Evolutionary conservation across 2,329 filamentous ascomycete species (phyloP), one percentile per base, ranked within the genome.

Genomic region (Beauveria brongniartii): DNA sequence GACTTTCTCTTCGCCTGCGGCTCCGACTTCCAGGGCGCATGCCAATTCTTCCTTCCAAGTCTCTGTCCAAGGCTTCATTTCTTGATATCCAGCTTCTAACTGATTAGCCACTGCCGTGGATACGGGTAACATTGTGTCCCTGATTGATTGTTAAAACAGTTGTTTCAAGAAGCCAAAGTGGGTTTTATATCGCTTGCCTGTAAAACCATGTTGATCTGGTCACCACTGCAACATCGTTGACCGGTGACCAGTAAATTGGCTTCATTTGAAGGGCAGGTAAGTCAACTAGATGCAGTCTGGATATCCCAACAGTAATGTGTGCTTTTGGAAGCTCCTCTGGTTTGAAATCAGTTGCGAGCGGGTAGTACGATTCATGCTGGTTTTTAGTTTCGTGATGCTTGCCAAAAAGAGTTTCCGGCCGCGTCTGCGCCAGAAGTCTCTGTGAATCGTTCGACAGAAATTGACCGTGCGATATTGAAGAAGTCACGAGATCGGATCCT

Each of bases 181-280:
- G 9, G 22, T 12, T 48, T 34, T 18, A 14, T 41, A 10, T 2
- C 9, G 4, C 72, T 62, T 69, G 82, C 76, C 89, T 89, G 74
- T 97, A 97, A 72, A 99, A 99, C 94, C 94, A 99, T 0, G 93
- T 97, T 1, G 90, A 92, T 65, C 94, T 82, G 61, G 89, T 81
- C 1, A 97, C 92, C 41, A 86, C 80, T 7, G 91, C 88, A 37
- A 95, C 83, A 69, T 97, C 94, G 68, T 96, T 92, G 37, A 97
- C 82, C 8, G 94, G 93, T 20, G 89, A 92, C 94, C 94, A 99
- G 71, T 99, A 99, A 63, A 97, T 97, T 0, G 94, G 94, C 72
- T 92, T 91, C 92, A 99, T 96, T 69, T 90, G 82, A 40, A 96
- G 76, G 58, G 83, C 83, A 24, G 93, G 92, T 67, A 97, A 80